Evolutionary conservation across 805 yeast species (phyloP), one percentile per base, ranked within the genome.

Genomic region (Isabelozyma heimii): DNA sequence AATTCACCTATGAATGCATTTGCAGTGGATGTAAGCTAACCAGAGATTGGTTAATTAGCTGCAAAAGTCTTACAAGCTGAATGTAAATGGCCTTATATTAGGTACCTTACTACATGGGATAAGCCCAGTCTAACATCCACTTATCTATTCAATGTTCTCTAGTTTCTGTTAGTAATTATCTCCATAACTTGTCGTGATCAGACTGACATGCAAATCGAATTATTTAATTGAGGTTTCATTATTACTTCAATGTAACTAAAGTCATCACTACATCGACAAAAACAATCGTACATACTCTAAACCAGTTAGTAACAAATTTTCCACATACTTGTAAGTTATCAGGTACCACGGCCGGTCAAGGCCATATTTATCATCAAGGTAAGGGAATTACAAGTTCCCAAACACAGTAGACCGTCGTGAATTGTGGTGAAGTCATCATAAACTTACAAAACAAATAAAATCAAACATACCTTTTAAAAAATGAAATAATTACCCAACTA

Each of bases 341-440:
- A 71, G 76, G 73, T 59, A 67, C 79, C 77, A 73, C 76, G 77
- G 77, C 77, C 79, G 77, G 77, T 72, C 77, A 73, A 73, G 77
- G 77, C 76, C 77, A 53, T 59, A 54, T 45, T 61, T 64, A 56
- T 73, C 79, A 73, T 73, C 79, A 73, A 60, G 51, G 72, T 66
- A 58, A 52, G 65, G 69, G 64, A 63, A 72, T 72, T 70, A 73
- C 75, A 73, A 70, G 68, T 70, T 65, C 66, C 70, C 57, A 59
- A 52, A 67, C 75, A 59, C 79, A 73, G 79, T 72, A 73, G 79
- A 73, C 79, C 79, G 79, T 73, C 79, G 79, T 73, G 77, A 73
- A 65, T 59, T 60, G 75, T 73, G 79, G 77, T 70, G 52, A 59
- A 63, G 56, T 73, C 79, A 73, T 73, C 79, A 73, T 73, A 47